Evolutionary conservation across 768 basidiomycete genomes (phyloP).

Genomic region (Pulveroboletus sp.): DNA sequence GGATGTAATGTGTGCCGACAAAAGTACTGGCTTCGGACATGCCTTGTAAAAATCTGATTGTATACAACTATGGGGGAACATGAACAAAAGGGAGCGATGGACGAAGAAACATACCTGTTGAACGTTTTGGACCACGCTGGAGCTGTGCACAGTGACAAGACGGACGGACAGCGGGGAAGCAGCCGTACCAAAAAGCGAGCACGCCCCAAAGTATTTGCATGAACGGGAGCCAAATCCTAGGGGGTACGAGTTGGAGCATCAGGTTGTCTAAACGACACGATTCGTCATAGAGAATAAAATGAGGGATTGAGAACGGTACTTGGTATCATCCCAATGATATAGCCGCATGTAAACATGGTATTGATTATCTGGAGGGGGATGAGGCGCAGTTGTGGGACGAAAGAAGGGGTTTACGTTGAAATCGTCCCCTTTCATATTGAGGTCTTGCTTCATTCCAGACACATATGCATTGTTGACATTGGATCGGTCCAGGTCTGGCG

Average conservation of each 20-base stretch:
- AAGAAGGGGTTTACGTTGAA: constrained; percentile 43
- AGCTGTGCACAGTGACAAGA: constrained; percentile 34
- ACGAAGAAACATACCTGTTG: constrained; percentile 42
- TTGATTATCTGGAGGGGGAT: constrained; percentile 50
- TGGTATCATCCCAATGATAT: constrained; percentile 73
- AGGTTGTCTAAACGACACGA: constrained; percentile 49
- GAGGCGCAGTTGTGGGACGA: not conserved
- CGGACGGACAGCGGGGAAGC: not conserved
- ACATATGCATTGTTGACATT: constrained; percentile 74
- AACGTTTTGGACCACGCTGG: constrained; percentile 53
- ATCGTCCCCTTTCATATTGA: constrained; percentile 61
- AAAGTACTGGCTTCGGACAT: constrained; percentile 75
- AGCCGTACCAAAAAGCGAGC: constrained; percentile 57
- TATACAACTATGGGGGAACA: constrained; percentile 48
- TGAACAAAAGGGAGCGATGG: not conserved
- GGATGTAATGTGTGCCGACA: constrained; percentile 69
- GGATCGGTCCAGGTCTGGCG: constrained; percentile 60
- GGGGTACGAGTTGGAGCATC: constrained; percentile 59
- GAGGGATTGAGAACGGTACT: constrained; percentile 35
- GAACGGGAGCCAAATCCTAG: constrained; percentile 63
- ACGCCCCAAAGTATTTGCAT: constrained; percentile 67
- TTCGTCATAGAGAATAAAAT: not conserved
- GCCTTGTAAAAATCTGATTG: constrained; percentile 71
- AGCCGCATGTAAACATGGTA: constrained; percentile 71
- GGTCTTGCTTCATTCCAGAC: constrained; percentile 76